phyloP scores from a whole-genome alignment of 495 filamentous ascomycete genomes.

The Amorphotheca resinae region DNA sequence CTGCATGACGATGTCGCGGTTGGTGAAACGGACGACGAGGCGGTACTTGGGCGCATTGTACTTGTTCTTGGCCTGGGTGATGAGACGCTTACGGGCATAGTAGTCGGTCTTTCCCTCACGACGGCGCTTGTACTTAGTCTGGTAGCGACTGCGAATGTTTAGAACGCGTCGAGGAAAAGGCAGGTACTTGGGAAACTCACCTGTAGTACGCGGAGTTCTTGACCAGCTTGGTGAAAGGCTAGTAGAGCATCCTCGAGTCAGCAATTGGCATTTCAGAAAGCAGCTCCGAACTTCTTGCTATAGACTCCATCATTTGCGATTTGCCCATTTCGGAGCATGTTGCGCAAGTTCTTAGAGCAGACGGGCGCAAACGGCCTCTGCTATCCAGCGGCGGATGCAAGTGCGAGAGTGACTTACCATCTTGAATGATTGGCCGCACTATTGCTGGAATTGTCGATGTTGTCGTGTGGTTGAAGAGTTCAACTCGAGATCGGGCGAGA shows the following conservation, averaged over 20 bases:
- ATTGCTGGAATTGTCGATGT: conserved; percentile 16
- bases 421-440: conserved; percentile 35
- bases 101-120: conserved; percentile 98
- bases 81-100: conserved; percentile 98
- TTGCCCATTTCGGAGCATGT: conserved; percentile 13
- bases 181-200: conserved; percentile 37
- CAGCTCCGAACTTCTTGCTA: conserved; percentile 94
- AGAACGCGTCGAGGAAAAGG: conserved; percentile 1
- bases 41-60: conserved; percentile 99
- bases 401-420: conserved; percentile 39
- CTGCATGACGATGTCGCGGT: conserved; percentile 97
- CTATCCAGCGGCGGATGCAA: conserved; percentile 3
- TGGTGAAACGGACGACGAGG: conserved; percentile 99
- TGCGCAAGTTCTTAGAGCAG: not conserved
- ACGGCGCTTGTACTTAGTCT: conserved; percentile 99
- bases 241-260: conserved; percentile 56
- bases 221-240: conserved; percentile 90
- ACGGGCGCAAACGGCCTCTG: not conserved
- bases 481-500: no score
- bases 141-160: conserved; percentile 63
- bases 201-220: conserved; percentile 98
- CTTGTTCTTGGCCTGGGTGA: conserved; percentile 99
- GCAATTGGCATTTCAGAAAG: conserved; percentile 98
- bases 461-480: conserved; percentile 14
- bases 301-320: conserved; percentile 48